Base-by-base conservation (phyloP, 768 basidiomycete genomes). In the Suillus hirtellus region DNA sequence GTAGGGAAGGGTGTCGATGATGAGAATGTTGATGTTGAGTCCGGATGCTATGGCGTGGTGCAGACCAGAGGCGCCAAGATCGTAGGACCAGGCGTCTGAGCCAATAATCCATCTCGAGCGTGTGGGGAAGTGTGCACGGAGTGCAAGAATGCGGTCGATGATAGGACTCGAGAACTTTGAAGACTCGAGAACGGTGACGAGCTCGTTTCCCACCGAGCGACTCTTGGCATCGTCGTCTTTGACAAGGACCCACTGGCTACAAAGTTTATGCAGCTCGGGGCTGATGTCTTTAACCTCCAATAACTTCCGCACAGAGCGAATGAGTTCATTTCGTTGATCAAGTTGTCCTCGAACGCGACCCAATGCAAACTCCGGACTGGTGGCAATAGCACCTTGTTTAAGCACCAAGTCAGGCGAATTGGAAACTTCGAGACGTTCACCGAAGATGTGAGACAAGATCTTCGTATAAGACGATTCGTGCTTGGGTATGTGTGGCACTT, bases 71-170 rank as follows among this genome's bases (percentile, higher is more conserved):
- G 94, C 87, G 47, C 96, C 97, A 47, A 99, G 86, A 76, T 99
- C 97, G 73, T 97, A 94, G 0, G 96, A 91, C 97, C 97, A 99
- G 0, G 93, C 92, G 73, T 99, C 97, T 21, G 96, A 98, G 21
- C 96, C 95, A 68, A 99, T 90, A 75, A 99, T 99, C 97, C 97
- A 99, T 63, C 92, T 83, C 8, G 93, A 95, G 43, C 80, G 80
- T 9, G 87, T 79, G 47, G 85, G 78, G 68, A 97, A 86, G 67
- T 88, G 84, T 21, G 84, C 76, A 46, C 82, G 82, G 12, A 90
- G 78, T 17, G 82, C 70, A 43, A 93, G 81, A 52, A 93, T 82
- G 35, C 81, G 81, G 46, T 85, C 76, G 5, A 84, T 85, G 10
- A 82, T 76, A 5, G 82, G 73, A 63, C 82, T 79, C 9, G 73